These are phyloP conservation scores for Scutellaria galericulata DNA, from an alignment of 257 asterid genomes.

Conservation along the genomic window DNA sequence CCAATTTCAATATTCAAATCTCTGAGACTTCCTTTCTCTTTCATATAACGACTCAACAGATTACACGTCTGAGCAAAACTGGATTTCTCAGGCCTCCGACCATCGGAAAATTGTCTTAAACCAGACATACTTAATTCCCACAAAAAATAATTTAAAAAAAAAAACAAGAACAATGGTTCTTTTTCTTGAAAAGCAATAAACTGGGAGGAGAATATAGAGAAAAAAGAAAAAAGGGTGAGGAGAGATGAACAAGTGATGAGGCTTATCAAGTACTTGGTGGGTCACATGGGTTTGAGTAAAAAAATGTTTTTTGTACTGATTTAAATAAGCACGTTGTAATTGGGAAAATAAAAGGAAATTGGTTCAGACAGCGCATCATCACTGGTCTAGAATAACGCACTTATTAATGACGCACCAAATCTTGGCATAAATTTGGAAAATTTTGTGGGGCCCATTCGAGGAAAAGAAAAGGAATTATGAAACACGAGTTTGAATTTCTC, in stretches of 20 bases:
- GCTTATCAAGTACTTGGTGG: slow-evolving; percentile 16
- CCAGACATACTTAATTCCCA: slow-evolving; percentile 32
- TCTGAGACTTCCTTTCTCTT: slow-evolving; percentile 56
- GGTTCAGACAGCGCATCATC: slow-evolving; percentile 6
- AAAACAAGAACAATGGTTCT: no score
- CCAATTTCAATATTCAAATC: slow-evolving; percentile 62
- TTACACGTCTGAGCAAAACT: slow-evolving; percentile 66
- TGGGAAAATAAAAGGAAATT: neutral
- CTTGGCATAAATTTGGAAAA: neutral
- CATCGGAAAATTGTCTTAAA: slow-evolving; percentile 24
- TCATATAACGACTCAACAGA: slow-evolving; percentile 66
- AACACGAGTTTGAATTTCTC: no score
- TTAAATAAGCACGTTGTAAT: slow-evolving; percentile 41
- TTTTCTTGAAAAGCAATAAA: no score
- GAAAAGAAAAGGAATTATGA: no score
- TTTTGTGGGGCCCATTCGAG: slow-evolving; percentile 3
- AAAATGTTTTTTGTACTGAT: neutral
- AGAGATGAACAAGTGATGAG: slow-evolving; percentile 7
- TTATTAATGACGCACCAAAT: no score
- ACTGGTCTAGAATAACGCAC: neutral
- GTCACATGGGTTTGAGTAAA: neutral
- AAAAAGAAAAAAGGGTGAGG: neutral
- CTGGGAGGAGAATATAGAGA: neutral
- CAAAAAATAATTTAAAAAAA: neutral
- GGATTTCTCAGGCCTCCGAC: slow-evolving; percentile 47